These are phyloP conservation scores for Suillus hirtellus DNA, from an alignment of 768 basidiomycete genomes.

Conservation along the genomic window DNA sequence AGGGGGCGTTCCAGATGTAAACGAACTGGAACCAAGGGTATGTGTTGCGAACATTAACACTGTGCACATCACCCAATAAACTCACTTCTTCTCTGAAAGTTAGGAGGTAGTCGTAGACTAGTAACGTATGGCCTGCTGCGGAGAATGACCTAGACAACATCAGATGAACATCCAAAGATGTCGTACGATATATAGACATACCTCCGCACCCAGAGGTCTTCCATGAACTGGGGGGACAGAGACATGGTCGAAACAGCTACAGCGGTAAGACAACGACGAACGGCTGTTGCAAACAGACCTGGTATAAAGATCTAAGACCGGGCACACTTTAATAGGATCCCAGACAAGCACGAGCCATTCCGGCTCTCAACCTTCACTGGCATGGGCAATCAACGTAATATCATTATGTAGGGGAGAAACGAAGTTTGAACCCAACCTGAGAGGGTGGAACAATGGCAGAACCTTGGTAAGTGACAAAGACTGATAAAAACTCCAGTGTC, in stretches of 20 bases:
- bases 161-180: background rate
- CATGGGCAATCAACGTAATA: background rate
- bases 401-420: background rate
- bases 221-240: background rate
- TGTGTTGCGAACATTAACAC: background rate
- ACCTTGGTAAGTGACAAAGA: background rate
- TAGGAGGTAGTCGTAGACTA: slow-evolving; percentile 20
- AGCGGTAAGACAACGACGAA: background rate
- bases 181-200: background rate
- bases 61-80: background rate
- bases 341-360: background rate
- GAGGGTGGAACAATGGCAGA: background rate
- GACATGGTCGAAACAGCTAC: slow-evolving; percentile 7
- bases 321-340: background rate
- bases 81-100: slow-evolving; percentile 20
- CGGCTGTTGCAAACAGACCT: background rate
- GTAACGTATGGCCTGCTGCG: slow-evolving; percentile 13
- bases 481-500: background rate
- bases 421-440: background rate
- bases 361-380: background rate
- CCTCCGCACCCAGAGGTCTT: slow-evolving; percentile 12
- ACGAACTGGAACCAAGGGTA: slow-evolving; percentile 11
- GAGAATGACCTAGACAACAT: slow-evolving; percentile 14
- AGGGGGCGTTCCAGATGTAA: slow-evolving; percentile 20
- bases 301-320: background rate